Evolutionary conservation across 2,329 filamentous ascomycete genomes (phyloP).

Genomic region (Colletotrichum sublineola): DNA sequence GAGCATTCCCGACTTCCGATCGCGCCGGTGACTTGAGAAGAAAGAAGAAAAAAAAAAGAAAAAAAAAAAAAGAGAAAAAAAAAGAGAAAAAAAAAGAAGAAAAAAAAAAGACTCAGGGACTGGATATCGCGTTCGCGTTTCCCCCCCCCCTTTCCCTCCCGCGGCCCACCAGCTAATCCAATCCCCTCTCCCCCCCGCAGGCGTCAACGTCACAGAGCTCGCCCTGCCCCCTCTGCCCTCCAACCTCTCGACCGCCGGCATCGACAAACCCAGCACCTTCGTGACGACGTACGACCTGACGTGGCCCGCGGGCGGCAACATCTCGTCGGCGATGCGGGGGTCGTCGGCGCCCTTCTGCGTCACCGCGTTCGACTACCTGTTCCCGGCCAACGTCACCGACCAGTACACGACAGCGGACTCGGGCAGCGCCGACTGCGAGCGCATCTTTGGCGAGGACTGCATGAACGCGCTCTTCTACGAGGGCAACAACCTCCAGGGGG

Average conservation of each 20-base stretch:
- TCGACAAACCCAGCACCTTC: slow-evolving; percentile 15
- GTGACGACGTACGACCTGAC: slow-evolving; percentile 24
- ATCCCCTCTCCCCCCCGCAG: not conserved
- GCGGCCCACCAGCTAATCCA: not conserved
- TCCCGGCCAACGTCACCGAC: slow-evolving; percentile 38
- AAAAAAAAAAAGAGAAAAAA: too few relatives aligned
- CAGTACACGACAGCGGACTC: slow-evolving; percentile 10
- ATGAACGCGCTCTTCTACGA: not conserved
- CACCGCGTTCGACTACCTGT: slow-evolving; percentile 16
- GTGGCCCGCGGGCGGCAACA: slow-evolving; percentile 18
- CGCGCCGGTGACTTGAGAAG: not conserved
- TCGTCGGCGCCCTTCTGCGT: slow-evolving; percentile 24
- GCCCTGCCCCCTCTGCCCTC: not conserved
- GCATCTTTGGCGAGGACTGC: slow-evolving; percentile 14
- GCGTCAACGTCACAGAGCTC: slow-evolving; percentile 26
- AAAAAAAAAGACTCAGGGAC: too few relatives aligned
- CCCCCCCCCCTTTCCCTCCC: too few relatives aligned
- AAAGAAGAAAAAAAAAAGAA: too few relatives aligned
- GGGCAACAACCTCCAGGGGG: slow-evolving; percentile 5
- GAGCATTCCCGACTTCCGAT: not conserved
- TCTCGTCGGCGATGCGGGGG: slow-evolving; percentile 2
- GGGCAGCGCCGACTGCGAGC: slow-evolving; percentile 17
- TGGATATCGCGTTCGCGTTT: too few relatives aligned
- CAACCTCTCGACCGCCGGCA: not conserved
- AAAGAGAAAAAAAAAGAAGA: too few relatives aligned